Percentiles rank a stretch among this genome's conserved stretches.
phyloP scores from a whole-genome alignment of 2,329 filamentous ascomycete species.

The Fusarium praegraminearum region DNA sequence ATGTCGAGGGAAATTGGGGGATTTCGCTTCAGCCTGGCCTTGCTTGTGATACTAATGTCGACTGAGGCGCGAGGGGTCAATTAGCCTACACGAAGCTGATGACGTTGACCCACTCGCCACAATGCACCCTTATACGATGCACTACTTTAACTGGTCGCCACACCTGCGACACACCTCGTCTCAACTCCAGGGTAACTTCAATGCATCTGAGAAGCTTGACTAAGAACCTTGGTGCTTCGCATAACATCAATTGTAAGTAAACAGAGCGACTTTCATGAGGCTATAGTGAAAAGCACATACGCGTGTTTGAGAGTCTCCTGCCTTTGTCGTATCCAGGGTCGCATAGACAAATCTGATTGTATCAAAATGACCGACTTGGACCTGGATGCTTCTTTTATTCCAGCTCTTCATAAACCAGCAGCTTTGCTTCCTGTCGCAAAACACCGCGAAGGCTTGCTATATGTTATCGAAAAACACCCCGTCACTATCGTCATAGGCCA shows the following conservation, averaged over 20 bases:
- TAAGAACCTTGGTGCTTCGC: background rate
- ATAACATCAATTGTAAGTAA: background rate
- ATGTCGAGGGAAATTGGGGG: constrained; percentile 43
- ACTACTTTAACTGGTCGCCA: constrained; percentile 26
- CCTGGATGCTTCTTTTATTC: constrained; percentile 73
- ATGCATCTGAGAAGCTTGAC: constrained; percentile 8
- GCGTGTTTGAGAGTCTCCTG: background rate
- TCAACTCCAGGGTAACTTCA: constrained; percentile 34
- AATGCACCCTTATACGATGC: constrained; percentile 14
- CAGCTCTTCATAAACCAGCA: constrained; percentile 86
- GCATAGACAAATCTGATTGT: background rate
- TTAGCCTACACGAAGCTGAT: constrained; percentile 51
- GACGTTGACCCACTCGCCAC: constrained; percentile 56
- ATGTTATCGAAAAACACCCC: constrained; percentile 84
- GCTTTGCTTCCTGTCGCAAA: constrained; percentile 87
- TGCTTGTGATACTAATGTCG: constrained; percentile 48
- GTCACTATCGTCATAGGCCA: constrained; percentile 93
- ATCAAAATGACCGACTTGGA: constrained; percentile 67
- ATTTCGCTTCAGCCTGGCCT: constrained; percentile 48
- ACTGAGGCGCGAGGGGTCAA: constrained; percentile 51
- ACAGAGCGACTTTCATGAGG: background rate
- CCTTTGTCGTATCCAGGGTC: background rate
- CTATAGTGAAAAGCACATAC: background rate
- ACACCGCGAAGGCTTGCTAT: constrained; percentile 82
- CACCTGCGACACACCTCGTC: background rate